A percentile compares a stretch with the other conserved stretches of the same genome.
These are phyloP conservation scores for Wallacemonas sp. DNA, from an alignment of 208 protist genomes.

Conservation along the genomic window DNA sequence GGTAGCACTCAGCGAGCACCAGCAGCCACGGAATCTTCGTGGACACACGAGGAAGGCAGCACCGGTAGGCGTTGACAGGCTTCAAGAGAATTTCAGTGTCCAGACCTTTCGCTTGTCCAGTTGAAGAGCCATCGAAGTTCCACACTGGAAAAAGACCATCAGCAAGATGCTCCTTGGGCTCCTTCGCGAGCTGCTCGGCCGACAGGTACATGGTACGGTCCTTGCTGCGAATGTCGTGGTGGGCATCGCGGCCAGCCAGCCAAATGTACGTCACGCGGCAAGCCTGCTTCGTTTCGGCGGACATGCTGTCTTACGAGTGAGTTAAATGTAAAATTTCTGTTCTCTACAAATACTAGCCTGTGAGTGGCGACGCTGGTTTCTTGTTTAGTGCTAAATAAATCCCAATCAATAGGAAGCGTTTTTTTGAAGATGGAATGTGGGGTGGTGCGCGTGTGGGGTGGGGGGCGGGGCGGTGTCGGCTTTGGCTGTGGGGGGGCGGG, in stretches of 20 bases:
- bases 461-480: neutral
- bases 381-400: too few species aligned
- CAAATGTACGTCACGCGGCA: conserved; percentile 87
- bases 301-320: too few species aligned
- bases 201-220: conserved; percentile 80
- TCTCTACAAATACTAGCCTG: too few species aligned
- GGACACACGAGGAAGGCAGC: conserved; percentile 61
- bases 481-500: neutral
- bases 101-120: conserved; percentile 58
- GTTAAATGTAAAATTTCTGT: too few species aligned
- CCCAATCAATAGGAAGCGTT: too few species aligned
- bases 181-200: conserved; percentile 41
- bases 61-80: conserved; percentile 83
- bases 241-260: conserved; percentile 72
- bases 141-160: conserved; percentile 91
- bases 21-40: conserved; percentile 88
- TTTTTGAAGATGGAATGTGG: neutral
- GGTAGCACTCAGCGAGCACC: conserved; percentile 92
- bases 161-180: conserved; percentile 70
- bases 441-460: neutral
- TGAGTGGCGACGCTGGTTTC: too few species aligned
- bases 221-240: conserved; percentile 89
- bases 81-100: conserved; percentile 91
- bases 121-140: conserved; percentile 98
- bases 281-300: conserved; percentile 26